phyloP scores from a whole-genome alignment of 148 eudicot species.

The Rheum nobile region DNA sequence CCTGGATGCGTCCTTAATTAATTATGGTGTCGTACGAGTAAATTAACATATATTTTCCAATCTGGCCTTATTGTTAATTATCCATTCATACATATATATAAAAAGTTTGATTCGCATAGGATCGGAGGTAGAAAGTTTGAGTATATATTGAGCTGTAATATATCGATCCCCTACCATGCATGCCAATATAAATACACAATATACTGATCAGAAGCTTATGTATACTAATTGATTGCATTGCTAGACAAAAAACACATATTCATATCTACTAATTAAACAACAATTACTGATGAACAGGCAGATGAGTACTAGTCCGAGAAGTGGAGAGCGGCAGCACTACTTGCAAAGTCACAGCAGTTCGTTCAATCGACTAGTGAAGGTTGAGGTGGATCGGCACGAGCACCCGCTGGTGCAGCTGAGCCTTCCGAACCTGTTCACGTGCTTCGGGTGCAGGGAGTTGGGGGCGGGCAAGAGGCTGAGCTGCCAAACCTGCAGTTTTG shows the following conservation, averaged over 20 bases:
- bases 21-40: not conserved
- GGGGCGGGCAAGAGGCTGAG: constrained; percentile 69
- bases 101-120: not conserved
- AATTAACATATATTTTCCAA: not conserved
- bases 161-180: not conserved
- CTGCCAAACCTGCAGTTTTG: constrained; percentile 75
- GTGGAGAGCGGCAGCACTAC: not conserved
- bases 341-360: not conserved
- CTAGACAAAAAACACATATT: no score
- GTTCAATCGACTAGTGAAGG: not conserved
- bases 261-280: no score
- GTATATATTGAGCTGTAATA: not conserved
- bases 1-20: not conserved
- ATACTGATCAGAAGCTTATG: not conserved
- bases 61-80: not conserved
- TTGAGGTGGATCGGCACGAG: constrained; percentile 1
- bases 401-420: constrained; percentile 34
- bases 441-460: constrained; percentile 71
- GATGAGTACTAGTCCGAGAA: not conserved
- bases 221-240: no score
- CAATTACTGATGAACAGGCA: not conserved
- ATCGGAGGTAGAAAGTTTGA: not conserved
- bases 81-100: not conserved
- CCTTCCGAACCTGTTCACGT: constrained; percentile 34
- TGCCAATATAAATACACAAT: not conserved